Evolutionary conservation across 2,329 filamentous ascomycete genomes (phyloP).

Genomic region (Trichoderma hamatum): DNA sequence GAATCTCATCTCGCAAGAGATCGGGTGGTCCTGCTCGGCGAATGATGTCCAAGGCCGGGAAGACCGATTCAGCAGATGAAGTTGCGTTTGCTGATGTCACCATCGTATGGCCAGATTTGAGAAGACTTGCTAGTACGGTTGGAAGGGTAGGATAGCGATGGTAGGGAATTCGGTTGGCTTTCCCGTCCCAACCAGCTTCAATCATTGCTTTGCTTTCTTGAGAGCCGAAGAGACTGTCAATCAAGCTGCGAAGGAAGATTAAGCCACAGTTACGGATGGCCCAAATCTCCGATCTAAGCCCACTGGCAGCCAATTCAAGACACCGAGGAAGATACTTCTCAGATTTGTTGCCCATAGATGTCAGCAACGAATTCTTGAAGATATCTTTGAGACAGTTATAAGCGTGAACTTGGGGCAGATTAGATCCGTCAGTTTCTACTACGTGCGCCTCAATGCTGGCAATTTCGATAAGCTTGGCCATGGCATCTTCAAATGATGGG

Average conservation of each 20-base stretch:
- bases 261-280: constrained; percentile 92
- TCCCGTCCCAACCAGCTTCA: constrained; percentile 66
- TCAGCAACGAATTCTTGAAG: constrained; percentile 79
- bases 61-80: constrained; percentile 68
- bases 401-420: constrained; percentile 89
- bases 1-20: constrained; percentile 56
- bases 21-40: constrained; percentile 70
- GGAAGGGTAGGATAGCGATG: constrained; percentile 69
- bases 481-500: constrained; percentile 66
- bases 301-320: constrained; percentile 77
- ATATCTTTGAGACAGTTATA: constrained; percentile 92
- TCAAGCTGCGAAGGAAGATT: constrained; percentile 82
- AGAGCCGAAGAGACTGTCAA: constrained; percentile 77
- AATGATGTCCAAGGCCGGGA: constrained; percentile 81
- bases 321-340: constrained; percentile 74
- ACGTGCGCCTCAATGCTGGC: constrained; percentile 57
- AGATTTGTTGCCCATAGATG: constrained; percentile 70
- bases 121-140: constrained; percentile 63
- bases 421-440: constrained; percentile 62
- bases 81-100: constrained; percentile 43
- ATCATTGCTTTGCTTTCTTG: constrained; percentile 68
- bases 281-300: constrained; percentile 83
- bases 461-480: constrained; percentile 64
- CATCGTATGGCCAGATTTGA: constrained; percentile 56
- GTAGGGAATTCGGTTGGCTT: constrained; percentile 68